These are phyloP conservation scores for Physcomitrellopsis africana DNA, from an alignment of 225 moss, liverwort and hornwort genomes.

Conservation along the genomic window DNA sequence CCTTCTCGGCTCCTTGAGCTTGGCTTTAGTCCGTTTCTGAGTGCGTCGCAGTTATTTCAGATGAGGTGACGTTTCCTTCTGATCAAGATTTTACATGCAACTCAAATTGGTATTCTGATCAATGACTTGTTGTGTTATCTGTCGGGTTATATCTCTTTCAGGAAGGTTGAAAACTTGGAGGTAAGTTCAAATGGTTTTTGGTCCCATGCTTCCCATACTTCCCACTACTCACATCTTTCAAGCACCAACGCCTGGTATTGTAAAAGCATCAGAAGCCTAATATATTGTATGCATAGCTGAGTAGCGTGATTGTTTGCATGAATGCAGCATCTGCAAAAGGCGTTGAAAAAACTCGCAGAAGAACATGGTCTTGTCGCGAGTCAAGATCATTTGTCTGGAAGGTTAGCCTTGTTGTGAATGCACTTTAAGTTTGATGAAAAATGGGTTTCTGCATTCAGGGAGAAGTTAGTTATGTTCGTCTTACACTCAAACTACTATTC, in stretches of 20 bases:
- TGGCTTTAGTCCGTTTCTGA: too few species aligned
- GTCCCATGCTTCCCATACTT: not conserved
- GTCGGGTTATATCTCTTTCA: constrained; percentile 12
- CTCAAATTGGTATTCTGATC: constrained; percentile 19
- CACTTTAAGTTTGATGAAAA: too few species aligned
- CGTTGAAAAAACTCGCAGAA: constrained; percentile 57
- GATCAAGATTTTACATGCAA: not conserved
- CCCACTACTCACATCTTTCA: too few species aligned
- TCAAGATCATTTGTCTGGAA: constrained; percentile 44
- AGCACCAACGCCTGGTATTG: too few species aligned
- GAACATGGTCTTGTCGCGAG: constrained; percentile 49
- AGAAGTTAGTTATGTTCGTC: too few species aligned
- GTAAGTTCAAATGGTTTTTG: constrained; percentile 11
- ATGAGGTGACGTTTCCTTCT: too few species aligned
- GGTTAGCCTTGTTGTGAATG: constrained; percentile 34
- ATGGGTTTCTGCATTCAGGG: not conserved
- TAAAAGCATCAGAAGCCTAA: too few species aligned
- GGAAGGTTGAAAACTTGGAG: constrained; percentile 60
- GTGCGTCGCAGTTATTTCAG: too few species aligned
- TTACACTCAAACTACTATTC: not conserved
- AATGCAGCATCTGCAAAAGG: constrained; percentile 53
- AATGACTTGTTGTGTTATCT: not conserved
- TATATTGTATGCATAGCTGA: not conserved
- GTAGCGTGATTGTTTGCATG: not conserved
- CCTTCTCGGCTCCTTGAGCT: too few species aligned